Evolutionary conservation across 73 alveolate species (phyloP).

Genomic region (Blepharisma japonicum): DNA sequence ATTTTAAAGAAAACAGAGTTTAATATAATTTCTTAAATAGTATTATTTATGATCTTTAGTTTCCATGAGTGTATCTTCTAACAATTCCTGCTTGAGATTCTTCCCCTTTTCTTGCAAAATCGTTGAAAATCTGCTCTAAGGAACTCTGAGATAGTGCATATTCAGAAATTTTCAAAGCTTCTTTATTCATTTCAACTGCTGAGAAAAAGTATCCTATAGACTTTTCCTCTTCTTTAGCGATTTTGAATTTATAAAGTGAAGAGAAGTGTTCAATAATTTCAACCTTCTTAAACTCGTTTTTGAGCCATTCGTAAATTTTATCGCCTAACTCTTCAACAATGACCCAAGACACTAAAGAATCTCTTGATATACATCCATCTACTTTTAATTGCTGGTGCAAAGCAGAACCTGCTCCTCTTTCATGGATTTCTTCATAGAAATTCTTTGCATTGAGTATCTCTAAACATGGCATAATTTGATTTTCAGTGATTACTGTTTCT

Average conservation of each 20-base stretch:
- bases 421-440: slow-evolving; percentile 88
- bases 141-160: slow-evolving; percentile 64
- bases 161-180: slow-evolving; percentile 49
- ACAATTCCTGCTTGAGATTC: background rate
- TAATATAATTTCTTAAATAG: too few species aligned
- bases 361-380: background rate
- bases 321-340: background rate
- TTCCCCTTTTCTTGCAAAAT: slow-evolving; percentile 69
- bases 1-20: too few species aligned
- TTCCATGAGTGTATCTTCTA: too few species aligned
- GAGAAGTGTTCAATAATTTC: slow-evolving; percentile 57
- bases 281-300: slow-evolving; percentile 29
- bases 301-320: slow-evolving; percentile 25
- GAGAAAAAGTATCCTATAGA: slow-evolving; percentile 83
- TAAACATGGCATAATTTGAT: slow-evolving; percentile 92
- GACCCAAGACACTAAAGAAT: background rate
- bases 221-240: slow-evolving; percentile 56
- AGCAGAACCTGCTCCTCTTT: slow-evolving; percentile 92
- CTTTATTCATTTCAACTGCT: slow-evolving; percentile 70
- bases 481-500: slow-evolving; percentile 94
- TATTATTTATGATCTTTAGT: too few species aligned
- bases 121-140: slow-evolving; percentile 80
- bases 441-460: slow-evolving; percentile 78
- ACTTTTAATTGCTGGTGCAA: slow-evolving; percentile 91
- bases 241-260: slow-evolving; percentile 44